Evolutionary conservation across 2,329 filamentous ascomycete species (phyloP).

Genomic region (Colletotrichum phormii): DNA sequence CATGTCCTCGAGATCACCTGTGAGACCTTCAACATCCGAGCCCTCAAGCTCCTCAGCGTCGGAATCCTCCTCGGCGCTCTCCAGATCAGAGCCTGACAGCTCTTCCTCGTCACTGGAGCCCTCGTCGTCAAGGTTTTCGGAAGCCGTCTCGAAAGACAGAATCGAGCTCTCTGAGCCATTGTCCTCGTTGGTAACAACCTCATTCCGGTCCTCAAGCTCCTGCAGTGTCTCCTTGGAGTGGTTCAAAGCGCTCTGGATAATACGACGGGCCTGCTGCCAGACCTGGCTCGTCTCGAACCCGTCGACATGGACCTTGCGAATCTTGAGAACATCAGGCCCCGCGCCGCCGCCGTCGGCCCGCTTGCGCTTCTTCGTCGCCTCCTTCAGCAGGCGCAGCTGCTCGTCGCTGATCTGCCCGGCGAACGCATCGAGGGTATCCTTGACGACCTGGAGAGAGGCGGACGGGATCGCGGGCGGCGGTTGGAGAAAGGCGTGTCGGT

Average conservation of each 20-base stretch:
- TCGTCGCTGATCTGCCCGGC: slow-evolving; percentile 79
- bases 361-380: slow-evolving; percentile 82
- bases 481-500: slow-evolving; percentile 81
- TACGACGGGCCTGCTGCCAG: slow-evolving; percentile 91
- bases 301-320: slow-evolving; percentile 86
- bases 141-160: slow-evolving; percentile 51
- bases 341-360: slow-evolving; percentile 62
- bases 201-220: slow-evolving; percentile 59
- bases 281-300: slow-evolving; percentile 91
- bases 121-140: slow-evolving; percentile 39
- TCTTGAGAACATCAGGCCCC: slow-evolving; percentile 70
- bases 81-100: slow-evolving; percentile 39
- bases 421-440: slow-evolving; percentile 82
- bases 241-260: slow-evolving; percentile 71
- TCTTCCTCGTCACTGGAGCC: slow-evolving; percentile 48
- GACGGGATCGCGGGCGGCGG: slow-evolving; percentile 75
- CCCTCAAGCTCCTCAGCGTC: slow-evolving; percentile 39
- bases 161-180: slow-evolving; percentile 48
- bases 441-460: slow-evolving; percentile 80
- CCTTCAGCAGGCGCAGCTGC: slow-evolving; percentile 76
- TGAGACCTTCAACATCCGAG: slow-evolving; percentile 41
- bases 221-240: slow-evolving; percentile 60
- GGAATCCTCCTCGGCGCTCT: slow-evolving; percentile 46
- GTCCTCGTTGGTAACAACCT: slow-evolving; percentile 53
- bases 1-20: slow-evolving; percentile 29